Evolutionary conservation across 2,329 filamentous ascomycete genomes (phyloP), one percentile per base, ranked within the genome.

Genomic region (Ophiocordyceps sinensis): DNA sequence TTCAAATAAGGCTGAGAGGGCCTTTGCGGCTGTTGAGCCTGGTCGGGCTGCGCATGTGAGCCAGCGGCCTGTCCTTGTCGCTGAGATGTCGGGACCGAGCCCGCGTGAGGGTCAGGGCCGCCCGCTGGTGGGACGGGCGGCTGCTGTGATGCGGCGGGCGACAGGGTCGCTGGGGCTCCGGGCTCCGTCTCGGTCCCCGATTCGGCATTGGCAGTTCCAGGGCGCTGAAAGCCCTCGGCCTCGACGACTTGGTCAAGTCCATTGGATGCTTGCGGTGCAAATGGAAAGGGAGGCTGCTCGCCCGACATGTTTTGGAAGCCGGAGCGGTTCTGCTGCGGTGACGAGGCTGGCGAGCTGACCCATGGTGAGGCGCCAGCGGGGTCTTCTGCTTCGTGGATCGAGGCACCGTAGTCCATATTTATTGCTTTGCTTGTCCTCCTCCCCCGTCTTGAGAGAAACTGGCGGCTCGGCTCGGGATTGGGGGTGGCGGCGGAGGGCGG

Each of bases 1-100:
- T 85, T 89, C 62, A 84, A 88, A 46, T 82, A 76, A 26, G 84
- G 80, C 41, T 76, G 73, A 3, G 77, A 86, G 3, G 75, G 77
- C 42, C 67, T 67, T 44, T 66, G 63, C 5, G 74, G 76, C 42
- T 66, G 67, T 46, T 65, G 63, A 40, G 61, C 58, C 37, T 64
- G 62, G n/a, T 45, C 48, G 17, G 49, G 34, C 35, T 53, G 58
- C 34, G 42, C 43, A 12, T 44, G 45, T 29, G 45, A 32, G n/a
- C 40, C 46, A 34, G 44, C 43, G 31, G 44, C 41, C 15, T 51
- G 51, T 12, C 45, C 51, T 10, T 52, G 45, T 21, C 54, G 54
- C 41, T 62, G 58, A 12, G 54, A 49, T 7, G 54, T 46, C 17
- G 46, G 17, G 8, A 2, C 23, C n/a, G 31, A 17, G 23, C 26